Evolutionary conservation across 768 basidiomycete species (phyloP).

Genomic region (Mycena polygramma): DNA sequence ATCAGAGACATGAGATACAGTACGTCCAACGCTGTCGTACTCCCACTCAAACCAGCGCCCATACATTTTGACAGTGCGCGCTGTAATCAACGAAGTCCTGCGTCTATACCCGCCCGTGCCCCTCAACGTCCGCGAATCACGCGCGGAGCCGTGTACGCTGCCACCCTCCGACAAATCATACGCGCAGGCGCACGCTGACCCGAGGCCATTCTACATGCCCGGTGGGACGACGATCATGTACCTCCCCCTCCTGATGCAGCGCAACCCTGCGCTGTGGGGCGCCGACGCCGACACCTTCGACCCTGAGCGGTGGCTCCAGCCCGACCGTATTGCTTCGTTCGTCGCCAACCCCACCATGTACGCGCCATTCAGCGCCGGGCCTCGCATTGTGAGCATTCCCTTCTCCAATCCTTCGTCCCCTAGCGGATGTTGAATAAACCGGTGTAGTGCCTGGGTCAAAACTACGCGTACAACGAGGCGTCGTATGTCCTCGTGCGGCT

Average conservation of each 20-base stretch:
- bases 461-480: slow-evolving; percentile 83
- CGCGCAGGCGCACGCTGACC: slow-evolving; percentile 42
- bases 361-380: slow-evolving; percentile 81
- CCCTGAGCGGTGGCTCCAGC: slow-evolving; percentile 83
- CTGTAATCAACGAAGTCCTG: slow-evolving; percentile 84
- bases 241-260: slow-evolving; percentile 73
- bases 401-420: not conserved
- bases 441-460: slow-evolving; percentile 74
- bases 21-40: slow-evolving; percentile 47
- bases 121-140: slow-evolving; percentile 74
- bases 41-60: not conserved
- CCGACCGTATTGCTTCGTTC: slow-evolving; percentile 61
- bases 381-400: slow-evolving; percentile 59
- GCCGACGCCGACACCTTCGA: slow-evolving; percentile 82
- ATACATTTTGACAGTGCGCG: slow-evolving; percentile 63
- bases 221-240: slow-evolving; percentile 68
- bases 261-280: slow-evolving; percentile 80
- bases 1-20: slow-evolving; percentile 77
- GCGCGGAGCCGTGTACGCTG: slow-evolving; percentile 61
- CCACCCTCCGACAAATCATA: slow-evolving; percentile 67
- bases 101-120: slow-evolving; percentile 86
- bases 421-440: not conserved
- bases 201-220: slow-evolving; percentile 70
- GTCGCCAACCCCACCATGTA: slow-evolving; percentile 77
- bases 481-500: slow-evolving; percentile 79